Conservation (phyloP, 371 early-diverging fungal genomes). For the Lichtheimia ramosa region DNA sequence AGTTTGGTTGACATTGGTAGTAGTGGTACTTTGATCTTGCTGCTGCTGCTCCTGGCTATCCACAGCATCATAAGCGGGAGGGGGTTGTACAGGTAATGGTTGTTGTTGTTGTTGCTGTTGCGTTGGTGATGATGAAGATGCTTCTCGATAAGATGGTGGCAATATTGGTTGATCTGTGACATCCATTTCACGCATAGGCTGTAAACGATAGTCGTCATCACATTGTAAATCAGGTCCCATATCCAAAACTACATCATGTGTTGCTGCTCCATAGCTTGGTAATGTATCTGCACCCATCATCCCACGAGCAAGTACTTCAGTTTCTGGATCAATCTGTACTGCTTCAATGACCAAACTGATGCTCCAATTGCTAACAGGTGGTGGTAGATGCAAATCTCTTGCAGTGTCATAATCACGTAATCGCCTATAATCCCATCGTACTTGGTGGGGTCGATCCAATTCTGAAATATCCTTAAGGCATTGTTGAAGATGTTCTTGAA, state of each 20-base stretch:
- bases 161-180: slow-evolving; percentile 1
- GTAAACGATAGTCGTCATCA: background rate
- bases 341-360: slow-evolving; percentile 34
- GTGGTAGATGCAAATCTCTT: slow-evolving; percentile 13
- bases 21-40: too few relatives aligned
- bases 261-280: slow-evolving; percentile 32
- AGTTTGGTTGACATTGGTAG: too few relatives aligned
- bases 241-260: slow-evolving; percentile 35
- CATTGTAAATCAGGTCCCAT: slow-evolving; percentile 23
- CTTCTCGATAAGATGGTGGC: background rate
- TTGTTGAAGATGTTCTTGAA: slow-evolving; percentile 28
- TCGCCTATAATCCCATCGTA: slow-evolving; percentile 38
- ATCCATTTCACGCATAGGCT: slow-evolving; percentile 5
- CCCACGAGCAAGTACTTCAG: slow-evolving; percentile 11
- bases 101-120: background rate
- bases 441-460: slow-evolving; percentile 25
- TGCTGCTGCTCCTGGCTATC: too few relatives aligned
- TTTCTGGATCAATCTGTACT: slow-evolving; percentile 30
- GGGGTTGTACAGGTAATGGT: background rate
- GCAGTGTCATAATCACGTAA: slow-evolving; percentile 32
- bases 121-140: too few relatives aligned
- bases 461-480: slow-evolving; percentile 34
- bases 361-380: slow-evolving; percentile 16
- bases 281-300: slow-evolving; percentile 22
- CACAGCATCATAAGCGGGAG: background rate